Evolutionary conservation across 2,329 filamentous ascomycete genomes (phyloP).

Genomic region (Fusarium redolens): DNA sequence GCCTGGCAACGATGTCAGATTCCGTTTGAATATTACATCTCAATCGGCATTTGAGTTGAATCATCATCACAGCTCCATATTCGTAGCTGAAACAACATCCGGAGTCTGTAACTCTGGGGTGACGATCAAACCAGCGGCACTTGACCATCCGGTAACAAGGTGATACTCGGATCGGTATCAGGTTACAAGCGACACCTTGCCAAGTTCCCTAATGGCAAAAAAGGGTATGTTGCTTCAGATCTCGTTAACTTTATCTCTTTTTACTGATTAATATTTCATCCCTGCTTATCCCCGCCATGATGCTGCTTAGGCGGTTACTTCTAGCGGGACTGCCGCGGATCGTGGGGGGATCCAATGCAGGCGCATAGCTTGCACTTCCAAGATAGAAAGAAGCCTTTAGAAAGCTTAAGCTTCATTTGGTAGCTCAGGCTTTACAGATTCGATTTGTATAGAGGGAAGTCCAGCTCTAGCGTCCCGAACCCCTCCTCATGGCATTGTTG

Average conservation of each 20-base stretch:
- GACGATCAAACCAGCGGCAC: slow-evolving; percentile 36
- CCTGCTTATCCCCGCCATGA: not conserved
- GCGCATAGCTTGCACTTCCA: slow-evolving; percentile 1
- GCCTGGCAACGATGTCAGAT: not conserved
- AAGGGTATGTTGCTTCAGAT: not conserved
- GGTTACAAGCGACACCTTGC: not conserved
- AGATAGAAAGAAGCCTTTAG: not conserved
- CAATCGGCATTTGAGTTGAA: slow-evolving; percentile 3
- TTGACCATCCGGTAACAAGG: slow-evolving; percentile 32
- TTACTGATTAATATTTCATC: not conserved
- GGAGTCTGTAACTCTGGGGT: slow-evolving; percentile 20
- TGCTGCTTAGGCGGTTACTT: not conserved
- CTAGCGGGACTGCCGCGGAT: not conserved
- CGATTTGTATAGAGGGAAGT: not conserved
- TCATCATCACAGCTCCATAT: not conserved
- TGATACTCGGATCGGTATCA: slow-evolving; percentile 30
- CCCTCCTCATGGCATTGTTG: slow-evolving; percentile 15
- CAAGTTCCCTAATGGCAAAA: not conserved
- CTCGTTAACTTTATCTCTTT: not conserved
- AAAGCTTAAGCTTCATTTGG: slow-evolving; percentile 5
- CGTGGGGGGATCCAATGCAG: not conserved
- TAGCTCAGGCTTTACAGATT: not conserved
- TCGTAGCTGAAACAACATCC: slow-evolving; percentile 25
- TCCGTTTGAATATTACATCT: not conserved
- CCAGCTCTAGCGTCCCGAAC: slow-evolving; percentile 12